Evolutionary conservation across 305 asterid genomes (phyloP).

Genomic region (Fraxinus sp.): DNA sequence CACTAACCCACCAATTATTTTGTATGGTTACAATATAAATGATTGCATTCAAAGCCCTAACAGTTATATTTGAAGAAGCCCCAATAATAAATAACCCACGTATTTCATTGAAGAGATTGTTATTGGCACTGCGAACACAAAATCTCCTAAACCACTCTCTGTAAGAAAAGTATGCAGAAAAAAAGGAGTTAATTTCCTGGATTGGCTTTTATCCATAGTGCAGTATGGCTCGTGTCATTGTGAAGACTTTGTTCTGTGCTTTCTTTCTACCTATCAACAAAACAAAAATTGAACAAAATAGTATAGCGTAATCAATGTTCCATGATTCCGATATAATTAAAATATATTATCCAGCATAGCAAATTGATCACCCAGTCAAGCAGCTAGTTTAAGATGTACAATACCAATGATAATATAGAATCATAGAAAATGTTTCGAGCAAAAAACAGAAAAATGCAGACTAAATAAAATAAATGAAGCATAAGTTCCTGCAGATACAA

Average conservation of each 20-base stretch:
- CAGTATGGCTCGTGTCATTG: neutral
- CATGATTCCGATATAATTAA: neutral
- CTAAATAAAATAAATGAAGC: neutral
- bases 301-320: neutral
- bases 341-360: neutral
- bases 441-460: neutral
- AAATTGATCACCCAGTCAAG: neutral
- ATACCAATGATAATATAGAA: neutral
- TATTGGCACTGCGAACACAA: neutral
- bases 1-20: neutral
- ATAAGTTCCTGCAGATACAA: neutral
- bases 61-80: neutral
- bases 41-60: neutral
- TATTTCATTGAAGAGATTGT: neutral
- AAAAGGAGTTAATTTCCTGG: neutral
- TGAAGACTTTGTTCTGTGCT: neutral
- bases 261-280: neutral
- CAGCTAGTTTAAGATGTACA: neutral
- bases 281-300: neutral
- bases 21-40: neutral
- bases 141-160: neutral
- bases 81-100: slow-evolving; percentile 6
- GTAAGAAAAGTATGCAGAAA: neutral
- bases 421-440: neutral
- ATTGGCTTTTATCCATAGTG: neutral